Evolutionary conservation across 352 stramenopile genomes (phyloP).

Genomic region (Phytophthora lateralis): DNA sequence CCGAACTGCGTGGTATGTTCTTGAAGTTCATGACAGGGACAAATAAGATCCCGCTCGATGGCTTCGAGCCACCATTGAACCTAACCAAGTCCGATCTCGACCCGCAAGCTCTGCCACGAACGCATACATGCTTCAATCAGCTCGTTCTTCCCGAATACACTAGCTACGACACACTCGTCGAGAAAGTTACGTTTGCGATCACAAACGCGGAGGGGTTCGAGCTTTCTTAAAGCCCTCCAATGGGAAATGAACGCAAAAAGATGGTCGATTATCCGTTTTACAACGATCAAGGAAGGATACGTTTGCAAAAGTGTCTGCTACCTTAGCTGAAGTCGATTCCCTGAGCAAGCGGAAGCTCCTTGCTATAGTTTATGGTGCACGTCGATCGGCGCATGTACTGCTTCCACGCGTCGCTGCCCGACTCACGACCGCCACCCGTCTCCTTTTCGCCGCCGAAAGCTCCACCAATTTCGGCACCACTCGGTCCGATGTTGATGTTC

Average conservation of each 20-base stretch:
- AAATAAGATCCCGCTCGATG: slow-evolving; percentile 84
- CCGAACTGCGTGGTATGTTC: slow-evolving; percentile 63
- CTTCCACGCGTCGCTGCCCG: slow-evolving; percentile 93
- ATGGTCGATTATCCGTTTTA: slow-evolving; percentile 19
- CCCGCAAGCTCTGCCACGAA: slow-evolving; percentile 62
- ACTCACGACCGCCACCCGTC: slow-evolving; percentile 91
- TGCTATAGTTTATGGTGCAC: slow-evolving; percentile 94
- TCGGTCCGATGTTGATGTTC: slow-evolving; percentile 94
- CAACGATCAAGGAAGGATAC: slow-evolving; percentile 5
- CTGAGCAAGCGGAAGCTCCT: slow-evolving; percentile 91
- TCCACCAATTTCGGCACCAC: slow-evolving; percentile 92
- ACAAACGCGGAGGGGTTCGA: slow-evolving; percentile 83
- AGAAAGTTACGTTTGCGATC: slow-evolving; percentile 83
- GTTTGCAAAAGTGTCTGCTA: neutral
- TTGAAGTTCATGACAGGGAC: slow-evolving; percentile 88
- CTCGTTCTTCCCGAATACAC: slow-evolving; percentile 84
- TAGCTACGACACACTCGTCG: slow-evolving; percentile 63
- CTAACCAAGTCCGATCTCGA: slow-evolving; percentile 84
- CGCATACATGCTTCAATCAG: slow-evolving; percentile 91
- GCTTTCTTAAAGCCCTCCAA: slow-evolving; percentile 52
- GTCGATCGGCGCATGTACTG: slow-evolving; percentile 95
- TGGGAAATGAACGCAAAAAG: slow-evolving; percentile 4
- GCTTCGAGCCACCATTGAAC: slow-evolving; percentile 87
- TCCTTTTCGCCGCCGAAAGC: slow-evolving; percentile 94
- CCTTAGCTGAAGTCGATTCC: slow-evolving; percentile 91